Evolutionary conservation across 768 basidiomycete genomes (phyloP).

Genomic region (Podaxis sp.): DNA sequence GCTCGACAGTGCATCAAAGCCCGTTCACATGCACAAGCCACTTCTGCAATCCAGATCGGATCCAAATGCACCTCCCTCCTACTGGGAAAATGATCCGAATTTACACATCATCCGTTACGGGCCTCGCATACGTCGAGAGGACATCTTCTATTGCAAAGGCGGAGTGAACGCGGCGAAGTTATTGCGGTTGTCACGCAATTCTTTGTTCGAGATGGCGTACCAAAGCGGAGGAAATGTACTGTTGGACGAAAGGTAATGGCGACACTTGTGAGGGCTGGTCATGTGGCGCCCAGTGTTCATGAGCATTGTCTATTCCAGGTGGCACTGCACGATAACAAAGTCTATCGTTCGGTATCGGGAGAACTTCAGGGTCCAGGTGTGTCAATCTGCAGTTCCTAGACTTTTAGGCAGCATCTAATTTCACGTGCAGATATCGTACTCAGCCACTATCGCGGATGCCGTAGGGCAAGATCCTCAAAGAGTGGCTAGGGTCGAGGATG

Average conservation of each 20-base stretch:
- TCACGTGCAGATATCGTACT: neutral
- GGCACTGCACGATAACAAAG: constrained; percentile 5
- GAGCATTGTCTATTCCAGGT: neutral
- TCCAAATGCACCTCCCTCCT: constrained; percentile 7
- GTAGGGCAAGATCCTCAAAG: constrained; percentile 46
- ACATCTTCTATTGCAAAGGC: constrained; percentile 18
- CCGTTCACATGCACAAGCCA: neutral
- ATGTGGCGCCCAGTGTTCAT: neutral
- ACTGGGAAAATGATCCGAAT: constrained; percentile 6
- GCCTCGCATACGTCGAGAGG: constrained; percentile 13
- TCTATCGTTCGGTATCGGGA: neutral
- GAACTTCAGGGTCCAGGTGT: constrained; percentile 4
- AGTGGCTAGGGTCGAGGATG: constrained; percentile 62
- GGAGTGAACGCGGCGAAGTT: constrained; percentile 16
- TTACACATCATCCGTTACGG: constrained; percentile 10
- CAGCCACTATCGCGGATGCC: neutral
- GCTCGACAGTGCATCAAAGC: neutral
- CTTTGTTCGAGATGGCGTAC: constrained; percentile 14
- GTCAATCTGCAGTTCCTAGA: neutral
- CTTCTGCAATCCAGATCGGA: neutral
- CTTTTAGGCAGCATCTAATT: neutral
- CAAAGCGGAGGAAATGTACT: constrained; percentile 15
- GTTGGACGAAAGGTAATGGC: constrained; percentile 15
- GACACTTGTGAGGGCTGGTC: neutral
- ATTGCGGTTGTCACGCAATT: constrained; percentile 13